Conservation (phyloP, 495 filamentous ascomycete species). For the Hyaloscypha bicolor region DNA sequence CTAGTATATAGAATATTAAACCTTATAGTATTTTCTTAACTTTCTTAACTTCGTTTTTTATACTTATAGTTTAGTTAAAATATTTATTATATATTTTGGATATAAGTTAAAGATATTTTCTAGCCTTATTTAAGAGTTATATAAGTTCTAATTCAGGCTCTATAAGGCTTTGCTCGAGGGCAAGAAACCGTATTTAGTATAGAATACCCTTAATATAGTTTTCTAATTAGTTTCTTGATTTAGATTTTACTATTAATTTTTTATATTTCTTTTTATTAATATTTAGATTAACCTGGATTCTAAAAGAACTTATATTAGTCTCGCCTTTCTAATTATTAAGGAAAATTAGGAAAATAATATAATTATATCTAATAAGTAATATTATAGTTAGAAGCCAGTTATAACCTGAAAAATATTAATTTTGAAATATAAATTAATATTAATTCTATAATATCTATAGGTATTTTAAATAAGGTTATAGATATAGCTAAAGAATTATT, state of each 20-base stretch:
- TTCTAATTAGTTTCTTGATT: conserved; percentile 25
- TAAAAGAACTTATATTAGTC: conserved; percentile 9
- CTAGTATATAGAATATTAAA: conserved; percentile 43
- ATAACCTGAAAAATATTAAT: conserved; percentile 50
- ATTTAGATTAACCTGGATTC: conserved; percentile 41
- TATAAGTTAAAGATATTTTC: conserved; percentile 19
- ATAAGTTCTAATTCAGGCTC: conserved; percentile 14
- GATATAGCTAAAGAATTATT: conserved; percentile 64
- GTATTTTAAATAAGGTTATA: conserved; percentile 53
- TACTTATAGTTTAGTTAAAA: conserved; percentile 31
- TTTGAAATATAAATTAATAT: conserved; percentile 45
- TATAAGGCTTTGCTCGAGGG: conserved; percentile 31
- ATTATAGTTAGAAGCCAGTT: conserved; percentile 49
- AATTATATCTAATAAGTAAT: conserved; percentile 57
- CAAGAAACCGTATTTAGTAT: conserved; percentile 38
- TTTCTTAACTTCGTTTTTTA: conserved; percentile 35
- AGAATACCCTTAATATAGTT: conserved; percentile 37
- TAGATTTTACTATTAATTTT: conserved; percentile 26
- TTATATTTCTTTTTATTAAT: conserved; percentile 32
- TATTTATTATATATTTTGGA: conserved; percentile 20
- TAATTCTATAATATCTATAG: conserved; percentile 40
- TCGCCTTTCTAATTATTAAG: conserved; percentile 37
- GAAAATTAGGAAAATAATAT: conserved; percentile 59
- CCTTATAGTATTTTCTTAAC: conserved; percentile 39
- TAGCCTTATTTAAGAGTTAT: conserved; percentile 20